Evolutionary conservation across 495 filamentous ascomycete species (phyloP), one percentile per base, ranked within the genome.

Genomic region (Lasiosphaeris hirsuta): DNA sequence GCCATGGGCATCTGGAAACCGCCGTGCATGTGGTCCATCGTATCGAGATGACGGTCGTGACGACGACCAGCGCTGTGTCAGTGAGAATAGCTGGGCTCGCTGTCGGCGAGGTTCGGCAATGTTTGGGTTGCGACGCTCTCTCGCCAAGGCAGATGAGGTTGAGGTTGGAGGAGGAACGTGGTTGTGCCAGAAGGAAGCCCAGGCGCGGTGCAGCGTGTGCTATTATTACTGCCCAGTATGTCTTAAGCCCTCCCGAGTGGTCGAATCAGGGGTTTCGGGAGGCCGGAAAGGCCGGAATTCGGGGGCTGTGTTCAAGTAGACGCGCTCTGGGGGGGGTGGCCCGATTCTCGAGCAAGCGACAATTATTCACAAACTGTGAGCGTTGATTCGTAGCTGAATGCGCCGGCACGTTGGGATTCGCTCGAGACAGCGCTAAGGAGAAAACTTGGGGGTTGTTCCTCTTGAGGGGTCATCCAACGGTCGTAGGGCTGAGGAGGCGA

Each of bases 1-100:
- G 66, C 63, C 67, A 84, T 73, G 52, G 76, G 75, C 51, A 82
- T 73, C 56, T 77, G 75, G 56, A 80, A 83, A 62, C 71, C 72
- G 49, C 68, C 70, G 51, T 74, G 69, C 63, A 64, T 75, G 67
- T 62, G 77, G 62, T 81, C 78, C 80, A 81, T 81, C 52, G 63
- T 67, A 10, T 9, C 40, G 34, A 59, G 36, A 54, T 15, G 11
- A 34, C 18, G 30, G 39, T 60, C 50, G 61, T 54, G 39, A 44
- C 52, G 53, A 35, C 53, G 53, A 56, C 38, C 46, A 50, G 58
- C 49, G 41, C 36, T 39, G 19, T 19, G 36, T 37, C 17, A 35
- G 36, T 11, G 55, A 15, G 34, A 41, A 41, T 33, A 43, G 33
- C 33, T 4, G 23, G 42, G 34, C 10, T 6, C 2, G n/a, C 15